Conservation (phyloP, 352 stramenopile genomes). For the Globisporangium abappressorium region DNA sequence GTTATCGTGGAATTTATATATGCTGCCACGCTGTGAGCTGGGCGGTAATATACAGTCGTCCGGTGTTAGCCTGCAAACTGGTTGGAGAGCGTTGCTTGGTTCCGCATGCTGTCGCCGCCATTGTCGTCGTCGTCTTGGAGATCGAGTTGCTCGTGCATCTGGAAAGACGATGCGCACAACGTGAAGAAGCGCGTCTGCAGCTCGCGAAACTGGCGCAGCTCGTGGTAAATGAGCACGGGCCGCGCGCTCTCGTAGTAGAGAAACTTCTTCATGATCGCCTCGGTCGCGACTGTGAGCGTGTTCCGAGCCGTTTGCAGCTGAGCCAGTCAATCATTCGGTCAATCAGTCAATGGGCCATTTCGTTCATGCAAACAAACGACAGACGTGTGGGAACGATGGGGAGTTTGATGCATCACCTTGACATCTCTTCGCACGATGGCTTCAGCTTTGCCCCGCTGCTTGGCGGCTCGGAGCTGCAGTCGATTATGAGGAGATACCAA, state of each 20-base stretch:
- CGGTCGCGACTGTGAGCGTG: constrained; percentile 13
- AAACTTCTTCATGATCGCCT: constrained; percentile 25
- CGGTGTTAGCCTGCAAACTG: neutral
- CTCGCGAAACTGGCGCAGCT: constrained; percentile 27
- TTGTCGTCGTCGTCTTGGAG: constrained; percentile 1
- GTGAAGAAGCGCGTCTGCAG: constrained; percentile 27
- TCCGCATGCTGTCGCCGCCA: neutral
- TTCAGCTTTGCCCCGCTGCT: constrained; percentile 22
- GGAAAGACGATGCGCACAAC: constrained; percentile 22
- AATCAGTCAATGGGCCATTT: neutral
- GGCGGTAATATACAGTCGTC: neutral
- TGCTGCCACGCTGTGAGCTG: neutral
- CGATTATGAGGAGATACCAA: neutral
- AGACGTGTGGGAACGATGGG: neutral
- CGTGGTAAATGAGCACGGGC: constrained; percentile 24
- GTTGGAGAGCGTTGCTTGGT: neutral
- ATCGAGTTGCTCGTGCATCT: constrained; percentile 10
- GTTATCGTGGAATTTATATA: neutral
- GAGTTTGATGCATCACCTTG: constrained; percentile 19
- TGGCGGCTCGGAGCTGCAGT: constrained; percentile 21
- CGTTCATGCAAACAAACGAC: neutral
- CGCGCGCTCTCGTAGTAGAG: constrained; percentile 25
- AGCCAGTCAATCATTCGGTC: neutral
- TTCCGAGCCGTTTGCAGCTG: constrained; percentile 24
- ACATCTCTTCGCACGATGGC: constrained; percentile 28